These are phyloP conservation scores for Tubosaeta sp. DNA, from an alignment of 768 basidiomycete species.

Conservation along the genomic window DNA sequence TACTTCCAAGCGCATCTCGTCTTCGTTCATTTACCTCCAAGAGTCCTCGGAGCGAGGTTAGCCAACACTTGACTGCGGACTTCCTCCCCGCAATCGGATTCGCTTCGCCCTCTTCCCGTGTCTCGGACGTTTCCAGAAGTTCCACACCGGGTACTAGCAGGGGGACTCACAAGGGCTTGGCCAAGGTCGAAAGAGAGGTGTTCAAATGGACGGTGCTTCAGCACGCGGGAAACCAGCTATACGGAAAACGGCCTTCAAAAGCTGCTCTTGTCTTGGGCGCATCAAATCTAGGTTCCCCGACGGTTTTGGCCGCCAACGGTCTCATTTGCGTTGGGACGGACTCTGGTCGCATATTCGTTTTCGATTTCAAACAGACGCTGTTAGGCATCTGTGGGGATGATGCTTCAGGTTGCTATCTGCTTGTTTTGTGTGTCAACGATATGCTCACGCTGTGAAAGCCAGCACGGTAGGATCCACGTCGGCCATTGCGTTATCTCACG, in stretches of 20 bases:
- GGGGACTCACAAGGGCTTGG: slow-evolving; percentile 15
- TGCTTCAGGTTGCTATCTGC: slow-evolving; percentile 45
- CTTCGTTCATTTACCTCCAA: slow-evolving; percentile 65
- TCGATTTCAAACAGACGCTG: slow-evolving; percentile 86
- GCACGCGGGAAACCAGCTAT: slow-evolving; percentile 54
- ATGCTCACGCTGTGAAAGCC: slow-evolving; percentile 38
- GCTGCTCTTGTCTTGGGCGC: slow-evolving; percentile 60
- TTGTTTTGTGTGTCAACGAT: slow-evolving; percentile 6
- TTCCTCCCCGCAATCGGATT: slow-evolving; percentile 40
- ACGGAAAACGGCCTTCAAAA: slow-evolving; percentile 49
- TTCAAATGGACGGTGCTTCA: slow-evolving; percentile 76
- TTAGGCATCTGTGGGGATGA: slow-evolving; percentile 76
- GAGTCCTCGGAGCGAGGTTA: slow-evolving; percentile 38
- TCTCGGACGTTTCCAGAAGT: slow-evolving; percentile 65
- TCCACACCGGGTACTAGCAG: slow-evolving; percentile 49
- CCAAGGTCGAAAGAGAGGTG: slow-evolving; percentile 45
- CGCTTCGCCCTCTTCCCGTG: slow-evolving; percentile 59
- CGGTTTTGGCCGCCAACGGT: slow-evolving; percentile 79
- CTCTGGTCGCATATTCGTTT: slow-evolving; percentile 72
- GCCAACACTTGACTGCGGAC: slow-evolving; percentile 40
- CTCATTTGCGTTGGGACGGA: slow-evolving; percentile 87
- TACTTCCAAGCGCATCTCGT: slow-evolving; percentile 75
- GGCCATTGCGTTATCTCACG: slow-evolving; percentile 87
- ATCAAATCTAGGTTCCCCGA: slow-evolving; percentile 60
- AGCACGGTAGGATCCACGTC: slow-evolving; percentile 71